phyloP scores from a whole-genome alignment of 2,329 filamentous ascomycete genomes.

The Pseudocercospora eumusae region DNA sequence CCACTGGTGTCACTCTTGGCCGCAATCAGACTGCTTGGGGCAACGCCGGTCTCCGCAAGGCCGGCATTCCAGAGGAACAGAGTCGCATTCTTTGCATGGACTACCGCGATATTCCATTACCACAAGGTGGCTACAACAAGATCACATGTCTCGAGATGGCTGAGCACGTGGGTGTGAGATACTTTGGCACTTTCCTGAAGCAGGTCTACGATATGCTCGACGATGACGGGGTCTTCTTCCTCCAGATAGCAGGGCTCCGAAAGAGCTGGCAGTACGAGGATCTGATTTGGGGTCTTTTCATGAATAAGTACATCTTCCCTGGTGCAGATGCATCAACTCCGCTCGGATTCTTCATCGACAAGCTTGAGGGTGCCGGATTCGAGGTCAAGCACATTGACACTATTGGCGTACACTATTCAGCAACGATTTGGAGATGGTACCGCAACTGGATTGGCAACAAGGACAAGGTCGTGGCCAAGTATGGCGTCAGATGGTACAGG shows the following conservation, averaged over 20 bases:
- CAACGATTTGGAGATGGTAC: conserved; percentile 97
- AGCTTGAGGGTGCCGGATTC: conserved; percentile 81
- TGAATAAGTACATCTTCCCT: conserved; percentile 99
- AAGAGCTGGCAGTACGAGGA: conserved; percentile 98
- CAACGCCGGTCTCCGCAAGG: conserved; percentile 81
- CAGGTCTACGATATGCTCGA: conserved; percentile 96
- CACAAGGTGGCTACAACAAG: conserved; percentile 77
- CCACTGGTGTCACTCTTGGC: conserved; percentile 88
- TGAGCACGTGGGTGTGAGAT: conserved; percentile 94
- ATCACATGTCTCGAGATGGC: conserved; percentile 98
- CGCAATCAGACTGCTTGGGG: conserved; percentile 97
- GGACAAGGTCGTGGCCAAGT: conserved; percentile 92
- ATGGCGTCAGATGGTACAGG: conserved; percentile 92
- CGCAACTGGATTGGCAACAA: conserved; percentile 95
- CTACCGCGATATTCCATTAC: conserved; percentile 88
- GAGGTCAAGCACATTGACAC: conserved; percentile 93
- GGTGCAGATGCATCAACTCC: conserved; percentile 95
- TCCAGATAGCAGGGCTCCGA: conserved; percentile 91
- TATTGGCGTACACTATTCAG: conserved; percentile 93
- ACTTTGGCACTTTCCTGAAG: conserved; percentile 76
- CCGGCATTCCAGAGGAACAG: conserved; percentile 81
- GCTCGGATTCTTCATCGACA: conserved; percentile 81
- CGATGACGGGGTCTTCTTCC: conserved; percentile 92
- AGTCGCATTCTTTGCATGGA: conserved; percentile 93
- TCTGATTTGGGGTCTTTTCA: conserved; percentile 96